These are phyloP conservation scores for Plantago major DNA, from an alignment of 257 asterid genomes.

Conservation along the genomic window DNA sequence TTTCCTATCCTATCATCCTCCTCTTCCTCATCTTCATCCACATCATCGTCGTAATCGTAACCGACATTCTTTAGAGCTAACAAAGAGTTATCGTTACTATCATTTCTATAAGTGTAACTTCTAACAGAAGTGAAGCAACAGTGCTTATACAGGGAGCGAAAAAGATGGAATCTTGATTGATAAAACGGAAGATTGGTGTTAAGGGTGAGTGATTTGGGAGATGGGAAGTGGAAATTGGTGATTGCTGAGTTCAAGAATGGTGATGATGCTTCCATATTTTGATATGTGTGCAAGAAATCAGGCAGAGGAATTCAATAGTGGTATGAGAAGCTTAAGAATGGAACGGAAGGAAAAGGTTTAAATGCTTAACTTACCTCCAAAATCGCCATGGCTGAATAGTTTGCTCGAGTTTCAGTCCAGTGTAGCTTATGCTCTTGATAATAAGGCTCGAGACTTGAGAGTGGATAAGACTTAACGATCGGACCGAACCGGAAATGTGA, in stretches of 20 bases:
- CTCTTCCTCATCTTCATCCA: conserved; percentile 20
- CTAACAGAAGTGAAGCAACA: conserved; percentile 31
- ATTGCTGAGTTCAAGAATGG: conserved; percentile 24
- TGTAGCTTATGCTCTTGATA: too few species aligned
- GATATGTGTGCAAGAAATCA: not conserved
- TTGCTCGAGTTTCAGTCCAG: too few species aligned
- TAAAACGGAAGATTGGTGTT: conserved; percentile 20
- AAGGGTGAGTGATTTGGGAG: conserved; percentile 22
- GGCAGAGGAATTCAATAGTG: not conserved
- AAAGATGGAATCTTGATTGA: conserved; percentile 21
- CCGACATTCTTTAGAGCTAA: conserved; percentile 25
- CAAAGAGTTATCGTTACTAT: not conserved
- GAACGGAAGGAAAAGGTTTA: not conserved
- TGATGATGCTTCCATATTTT: conserved; percentile 54
- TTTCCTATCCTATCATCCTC: conserved; percentile 15
- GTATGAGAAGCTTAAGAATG: not conserved
- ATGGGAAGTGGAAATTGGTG: conserved; percentile 33
- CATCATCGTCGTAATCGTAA: conserved; percentile 16
- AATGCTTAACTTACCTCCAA: too few species aligned
- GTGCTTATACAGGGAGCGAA: conserved; percentile 30
- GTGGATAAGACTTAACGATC: too few species aligned
- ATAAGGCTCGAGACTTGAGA: too few species aligned
- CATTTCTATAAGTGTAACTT: conserved; percentile 8
- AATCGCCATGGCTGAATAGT: too few species aligned
- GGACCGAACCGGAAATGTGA: too few species aligned